Evolutionary conservation across 2,329 filamentous ascomycete species (phyloP).

Genomic region (Colletotrichum aenigma): DNA sequence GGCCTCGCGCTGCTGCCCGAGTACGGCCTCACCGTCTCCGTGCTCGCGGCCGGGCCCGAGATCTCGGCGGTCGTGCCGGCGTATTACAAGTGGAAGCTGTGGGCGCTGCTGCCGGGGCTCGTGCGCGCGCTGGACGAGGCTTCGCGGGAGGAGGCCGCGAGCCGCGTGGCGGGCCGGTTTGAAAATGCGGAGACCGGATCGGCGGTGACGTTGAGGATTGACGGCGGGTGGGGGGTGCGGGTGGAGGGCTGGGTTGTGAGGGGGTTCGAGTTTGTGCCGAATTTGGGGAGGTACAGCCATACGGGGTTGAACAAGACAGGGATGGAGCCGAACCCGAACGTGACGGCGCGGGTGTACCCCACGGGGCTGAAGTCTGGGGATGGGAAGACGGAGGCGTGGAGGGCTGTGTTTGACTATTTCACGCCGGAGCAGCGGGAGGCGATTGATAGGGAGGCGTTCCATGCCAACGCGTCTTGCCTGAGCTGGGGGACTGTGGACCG

Average conservation of each 20-base stretch:
- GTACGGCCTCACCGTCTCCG: conserved; percentile 45
- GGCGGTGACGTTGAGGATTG: conserved; percentile 39
- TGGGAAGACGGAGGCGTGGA: conserved; percentile 30
- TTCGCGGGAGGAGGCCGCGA: conserved; percentile 37
- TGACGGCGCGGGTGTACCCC: conserved; percentile 23
- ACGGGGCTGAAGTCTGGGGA: neutral
- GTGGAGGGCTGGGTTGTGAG: conserved; percentile 43
- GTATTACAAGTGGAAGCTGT: conserved; percentile 1
- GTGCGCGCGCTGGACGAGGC: conserved; percentile 47
- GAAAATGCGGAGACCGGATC: conserved; percentile 41
- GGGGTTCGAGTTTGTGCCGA: conserved; percentile 41
- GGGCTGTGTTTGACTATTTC: conserved; percentile 31
- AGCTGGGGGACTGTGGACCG: conserved; percentile 37
- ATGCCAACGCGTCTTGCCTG: conserved; percentile 30
- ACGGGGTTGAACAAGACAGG: neutral
- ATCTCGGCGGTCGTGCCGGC: conserved; percentile 7
- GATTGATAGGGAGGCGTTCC: conserved; percentile 29
- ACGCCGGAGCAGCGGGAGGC: conserved; percentile 18
- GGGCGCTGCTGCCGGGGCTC: conserved; percentile 32
- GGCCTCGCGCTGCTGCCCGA: conserved; percentile 47
- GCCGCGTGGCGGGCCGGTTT: conserved; percentile 41
- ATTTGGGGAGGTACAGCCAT: conserved; percentile 32
- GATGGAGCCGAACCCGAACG: neutral
- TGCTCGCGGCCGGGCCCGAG: conserved; percentile 39
- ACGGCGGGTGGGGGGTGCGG: conserved; percentile 41